Evolutionary conservation across 257 asterid species (phyloP).

Genomic region (Craterostigma plantagineum): DNA sequence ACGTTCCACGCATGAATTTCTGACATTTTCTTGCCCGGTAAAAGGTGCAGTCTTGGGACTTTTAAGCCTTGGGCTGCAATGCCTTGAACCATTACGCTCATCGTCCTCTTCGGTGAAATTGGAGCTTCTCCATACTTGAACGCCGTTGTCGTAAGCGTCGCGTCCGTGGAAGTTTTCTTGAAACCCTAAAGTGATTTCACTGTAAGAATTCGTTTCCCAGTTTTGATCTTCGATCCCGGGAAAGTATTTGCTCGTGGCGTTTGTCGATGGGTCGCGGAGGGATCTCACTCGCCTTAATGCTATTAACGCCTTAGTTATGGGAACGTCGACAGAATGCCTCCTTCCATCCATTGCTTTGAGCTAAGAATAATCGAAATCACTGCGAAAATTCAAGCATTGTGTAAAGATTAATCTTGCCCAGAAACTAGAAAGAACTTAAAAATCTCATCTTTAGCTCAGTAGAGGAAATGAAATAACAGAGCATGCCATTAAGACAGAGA

Average conservation of each 20-base stretch:
- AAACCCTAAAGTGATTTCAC: slow-evolving; percentile 33
- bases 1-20: no score
- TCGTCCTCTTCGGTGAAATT: slow-evolving; percentile 15
- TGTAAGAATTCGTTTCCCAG: slow-evolving; percentile 53
- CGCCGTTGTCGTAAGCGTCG: not conserved
- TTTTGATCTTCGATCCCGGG: slow-evolving; percentile 35
- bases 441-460: no score
- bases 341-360: slow-evolving; percentile 51
- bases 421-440: no score
- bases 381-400: no score
- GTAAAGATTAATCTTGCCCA: no score
- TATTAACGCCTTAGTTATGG: slow-evolving; percentile 48
- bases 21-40: no score
- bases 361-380: no score
- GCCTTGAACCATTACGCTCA: no score
- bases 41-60: no score
- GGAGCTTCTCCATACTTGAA: slow-evolving; percentile 8
- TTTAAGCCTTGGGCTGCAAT: no score
- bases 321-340: slow-evolving; percentile 78
- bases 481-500: no score
- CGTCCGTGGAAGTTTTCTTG: slow-evolving; percentile 13
- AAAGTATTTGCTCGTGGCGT: slow-evolving; percentile 44
- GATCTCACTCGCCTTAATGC: slow-evolving; percentile 86
- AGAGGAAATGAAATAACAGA: no score
- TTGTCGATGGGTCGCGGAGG: slow-evolving; percentile 79